Evolutionary conservation across 495 filamentous ascomycete genomes (phyloP).

Genomic region (Rostrohypoxylon terebratum): DNA sequence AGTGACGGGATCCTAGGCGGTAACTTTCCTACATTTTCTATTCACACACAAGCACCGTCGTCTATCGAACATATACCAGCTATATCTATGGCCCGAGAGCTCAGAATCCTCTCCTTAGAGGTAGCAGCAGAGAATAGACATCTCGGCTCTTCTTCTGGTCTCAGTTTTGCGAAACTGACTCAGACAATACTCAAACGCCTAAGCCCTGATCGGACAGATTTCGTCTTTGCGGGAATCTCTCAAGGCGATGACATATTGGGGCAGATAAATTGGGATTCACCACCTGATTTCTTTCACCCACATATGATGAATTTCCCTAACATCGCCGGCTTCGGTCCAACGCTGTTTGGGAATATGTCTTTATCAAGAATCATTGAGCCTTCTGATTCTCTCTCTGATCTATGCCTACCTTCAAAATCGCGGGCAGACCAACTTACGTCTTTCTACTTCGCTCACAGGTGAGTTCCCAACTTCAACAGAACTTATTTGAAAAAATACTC

Average conservation of each 20-base stretch:
- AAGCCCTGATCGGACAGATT: constrained; percentile 59
- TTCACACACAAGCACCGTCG: constrained; percentile 27
- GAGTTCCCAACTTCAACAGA: no score
- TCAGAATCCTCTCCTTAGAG: constrained; percentile 53
- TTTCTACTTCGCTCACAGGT: constrained; percentile 56
- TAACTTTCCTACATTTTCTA: background rate
- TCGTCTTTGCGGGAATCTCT: constrained; percentile 50
- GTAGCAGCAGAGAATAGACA: constrained; percentile 54
- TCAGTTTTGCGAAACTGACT: constrained; percentile 56
- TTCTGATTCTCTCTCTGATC: constrained; percentile 33
- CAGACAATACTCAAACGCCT: constrained; percentile 58
- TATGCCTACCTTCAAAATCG: constrained; percentile 42
- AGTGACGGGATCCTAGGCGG: background rate
- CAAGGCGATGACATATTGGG: constrained; percentile 32
- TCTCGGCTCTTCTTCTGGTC: constrained; percentile 54
- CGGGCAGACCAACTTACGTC: constrained; percentile 50
- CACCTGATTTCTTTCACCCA: constrained; percentile 34
- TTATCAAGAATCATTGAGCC: constrained; percentile 35
- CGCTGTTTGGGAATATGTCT: constrained; percentile 40
- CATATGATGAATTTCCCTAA: constrained; percentile 35
- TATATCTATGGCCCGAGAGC: constrained; percentile 49
- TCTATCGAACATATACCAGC: constrained; percentile 24
- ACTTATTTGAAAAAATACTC: no score
- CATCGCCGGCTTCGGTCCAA: constrained; percentile 22
- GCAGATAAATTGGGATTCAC: constrained; percentile 22